Evolutionary conservation across 306 rosid genomes (phyloP).

Genomic region (Astragalus glycyphyllos): DNA sequence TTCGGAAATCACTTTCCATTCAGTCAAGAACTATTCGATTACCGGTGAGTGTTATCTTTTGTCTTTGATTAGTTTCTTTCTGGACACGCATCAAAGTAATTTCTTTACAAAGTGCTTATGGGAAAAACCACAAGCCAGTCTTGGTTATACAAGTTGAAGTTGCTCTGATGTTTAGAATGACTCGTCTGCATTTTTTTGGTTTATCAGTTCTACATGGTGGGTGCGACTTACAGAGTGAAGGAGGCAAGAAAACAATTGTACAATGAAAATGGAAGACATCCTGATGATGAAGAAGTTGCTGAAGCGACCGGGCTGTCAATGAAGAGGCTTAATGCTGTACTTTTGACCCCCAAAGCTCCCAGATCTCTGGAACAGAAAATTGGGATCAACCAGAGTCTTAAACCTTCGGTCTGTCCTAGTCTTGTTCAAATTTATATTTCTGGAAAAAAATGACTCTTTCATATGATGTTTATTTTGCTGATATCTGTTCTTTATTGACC

Average conservation of each 20-base stretch:
- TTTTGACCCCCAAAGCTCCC: slow-evolving; percentile 92
- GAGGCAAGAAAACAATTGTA: slow-evolving; percentile 84
- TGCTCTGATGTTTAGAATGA: slow-evolving; percentile 29
- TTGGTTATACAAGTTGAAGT: slow-evolving; percentile 32
- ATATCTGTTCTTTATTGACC: slow-evolving; percentile 29
- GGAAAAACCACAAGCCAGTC: slow-evolving; percentile 18
- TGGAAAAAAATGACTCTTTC: not conserved
- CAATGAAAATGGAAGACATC: slow-evolving; percentile 80
- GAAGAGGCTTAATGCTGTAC: slow-evolving; percentile 87
- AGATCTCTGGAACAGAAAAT: slow-evolving; percentile 88
- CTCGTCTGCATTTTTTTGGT: slow-evolving; percentile 41
- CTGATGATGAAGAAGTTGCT: slow-evolving; percentile 81
- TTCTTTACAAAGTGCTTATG: not conserved
- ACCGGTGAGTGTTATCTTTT: slow-evolving; percentile 67
- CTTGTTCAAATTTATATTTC: slow-evolving; percentile 35
- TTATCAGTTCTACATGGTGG: slow-evolving; percentile 93
- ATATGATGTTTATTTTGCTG: slow-evolving; percentile 41
- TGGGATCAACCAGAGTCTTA: slow-evolving; percentile 85
- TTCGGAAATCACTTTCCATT: slow-evolving; percentile 85
- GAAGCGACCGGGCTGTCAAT: slow-evolving; percentile 87
- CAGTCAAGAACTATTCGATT: slow-evolving; percentile 93
- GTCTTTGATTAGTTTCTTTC: slow-evolving; percentile 14
- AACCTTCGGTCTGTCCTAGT: slow-evolving; percentile 77
- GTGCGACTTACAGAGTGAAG: slow-evolving; percentile 88
- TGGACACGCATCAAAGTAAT: slow-evolving; percentile 3